Conservation (phyloP, 495 filamentous ascomycete species). For the Platismatia glauca region DNA sequence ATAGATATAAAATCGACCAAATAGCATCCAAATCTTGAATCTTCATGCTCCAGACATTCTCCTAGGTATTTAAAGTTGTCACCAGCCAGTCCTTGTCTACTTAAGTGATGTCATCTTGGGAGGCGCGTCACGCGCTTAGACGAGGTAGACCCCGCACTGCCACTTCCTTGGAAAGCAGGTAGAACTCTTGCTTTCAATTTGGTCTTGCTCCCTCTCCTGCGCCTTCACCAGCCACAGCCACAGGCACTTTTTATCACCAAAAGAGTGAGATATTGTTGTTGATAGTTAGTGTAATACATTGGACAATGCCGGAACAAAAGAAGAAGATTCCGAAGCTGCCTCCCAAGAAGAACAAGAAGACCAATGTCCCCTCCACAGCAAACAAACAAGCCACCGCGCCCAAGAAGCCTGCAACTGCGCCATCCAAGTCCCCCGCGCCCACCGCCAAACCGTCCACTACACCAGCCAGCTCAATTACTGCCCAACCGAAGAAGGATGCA, state of each 20-base stretch:
- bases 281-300: too few species aligned
- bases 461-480: not conserved
- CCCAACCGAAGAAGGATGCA: not conserved
- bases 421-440: not conserved
- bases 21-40: too few species aligned
- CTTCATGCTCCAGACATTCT: too few species aligned
- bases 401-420: not conserved
- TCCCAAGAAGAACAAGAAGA: conserved; percentile 2
- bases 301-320: not conserved
- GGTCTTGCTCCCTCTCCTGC: not conserved
- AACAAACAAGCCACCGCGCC: not conserved
- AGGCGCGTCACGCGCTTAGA: not conserved
- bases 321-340: conserved; percentile 1
- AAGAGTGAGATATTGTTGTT: not conserved
- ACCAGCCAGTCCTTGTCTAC: too few species aligned
- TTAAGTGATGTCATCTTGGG: not conserved
- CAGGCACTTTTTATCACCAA: not conserved
- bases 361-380: not conserved
- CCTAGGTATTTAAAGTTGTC: too few species aligned
- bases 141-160: not conserved
- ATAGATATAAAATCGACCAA: too few species aligned
- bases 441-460: not conserved
- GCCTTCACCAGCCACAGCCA: not conserved
- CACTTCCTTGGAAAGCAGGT: not conserved
- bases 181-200: not conserved